Percentiles rank a stretch among this genome's conserved stretches.
phyloP scores from a whole-genome alignment of 2,329 filamentous ascomycete species.

The Diplodia intermedia region DNA sequence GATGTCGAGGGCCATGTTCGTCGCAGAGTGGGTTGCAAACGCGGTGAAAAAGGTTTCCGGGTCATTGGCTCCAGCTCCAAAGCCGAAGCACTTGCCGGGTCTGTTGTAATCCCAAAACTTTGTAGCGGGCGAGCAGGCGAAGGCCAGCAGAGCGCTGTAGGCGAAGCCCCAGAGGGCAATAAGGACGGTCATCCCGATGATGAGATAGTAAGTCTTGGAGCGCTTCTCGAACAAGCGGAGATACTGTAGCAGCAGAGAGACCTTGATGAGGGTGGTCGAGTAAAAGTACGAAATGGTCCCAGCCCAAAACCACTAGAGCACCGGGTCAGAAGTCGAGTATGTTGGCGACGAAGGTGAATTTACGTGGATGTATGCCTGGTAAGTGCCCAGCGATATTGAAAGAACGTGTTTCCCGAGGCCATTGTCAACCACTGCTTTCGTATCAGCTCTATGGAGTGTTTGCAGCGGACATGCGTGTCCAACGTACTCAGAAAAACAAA shows the following conservation, averaged over 20 bases:
- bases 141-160: slow-evolving; percentile 43
- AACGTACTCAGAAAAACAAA: slow-evolving; percentile 45
- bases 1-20: slow-evolving; percentile 46
- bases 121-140: slow-evolving; percentile 41
- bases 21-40: slow-evolving; percentile 42
- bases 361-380: slow-evolving; percentile 44
- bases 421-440: slow-evolving; percentile 42
- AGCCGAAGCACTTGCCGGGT: slow-evolving; percentile 44
- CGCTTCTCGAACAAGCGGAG: slow-evolving; percentile 44
- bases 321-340: not conserved
- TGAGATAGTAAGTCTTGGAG: slow-evolving; percentile 36
- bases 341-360: not conserved
- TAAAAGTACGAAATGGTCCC: slow-evolving; percentile 43
- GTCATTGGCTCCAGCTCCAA: slow-evolving; percentile 43
- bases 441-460: not conserved
- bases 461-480: not conserved
- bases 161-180: slow-evolving; percentile 42
- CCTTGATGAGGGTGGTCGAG: slow-evolving; percentile 47
- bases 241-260: slow-evolving; percentile 49
- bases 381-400: slow-evolving; percentile 35
- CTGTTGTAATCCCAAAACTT: slow-evolving; percentile 43
- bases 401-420: slow-evolving; percentile 46
- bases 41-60: slow-evolving; percentile 40
- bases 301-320: slow-evolving; percentile 41
- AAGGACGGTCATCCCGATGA: slow-evolving; percentile 38